Percentiles rank a stretch among this genome's conserved stretches.
Evolutionary conservation across 345 rosid genomes (phyloP).

Genomic region (Populus euphratica): DNA sequence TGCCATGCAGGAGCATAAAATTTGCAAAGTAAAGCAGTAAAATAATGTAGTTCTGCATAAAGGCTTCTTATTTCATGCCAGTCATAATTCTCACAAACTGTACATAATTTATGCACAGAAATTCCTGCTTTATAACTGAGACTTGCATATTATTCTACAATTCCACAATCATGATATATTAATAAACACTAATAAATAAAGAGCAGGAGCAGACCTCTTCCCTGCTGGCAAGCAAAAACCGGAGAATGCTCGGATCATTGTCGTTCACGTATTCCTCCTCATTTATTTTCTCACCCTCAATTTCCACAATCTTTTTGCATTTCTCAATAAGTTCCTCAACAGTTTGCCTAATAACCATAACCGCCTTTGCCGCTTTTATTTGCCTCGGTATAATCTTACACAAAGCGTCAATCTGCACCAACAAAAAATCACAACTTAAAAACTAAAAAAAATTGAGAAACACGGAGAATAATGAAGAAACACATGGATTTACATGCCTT

Average conservation of each 20-base stretch:
- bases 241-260: slow-evolving; percentile 84
- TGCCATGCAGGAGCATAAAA: neutral
- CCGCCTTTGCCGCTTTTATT: slow-evolving; percentile 88
- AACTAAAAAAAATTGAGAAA: neutral
- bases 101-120: too few species aligned
- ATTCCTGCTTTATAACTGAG: too few species aligned
- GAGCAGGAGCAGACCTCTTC: slow-evolving; percentile 57
- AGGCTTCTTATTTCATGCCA: too few species aligned
- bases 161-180: neutral
- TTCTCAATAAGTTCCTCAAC: slow-evolving; percentile 81
- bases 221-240: slow-evolving; percentile 91
- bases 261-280: slow-evolving; percentile 93
- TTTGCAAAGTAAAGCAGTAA: too few species aligned
- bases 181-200: neutral
- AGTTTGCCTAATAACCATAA: slow-evolving; percentile 55
- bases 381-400: slow-evolving; percentile 89
- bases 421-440: slow-evolving; percentile 10
- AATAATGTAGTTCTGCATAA: too few species aligned
- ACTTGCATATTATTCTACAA: too few species aligned
- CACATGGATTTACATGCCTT: slow-evolving; percentile 44
- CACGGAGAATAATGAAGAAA: slow-evolving; percentile 3
- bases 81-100: too few species aligned
- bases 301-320: slow-evolving; percentile 87
- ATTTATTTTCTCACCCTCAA: slow-evolving; percentile 77
- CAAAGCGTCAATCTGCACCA: slow-evolving; percentile 50